These are phyloP conservation scores for Russula griseocarnosa DNA, from an alignment of 768 basidiomycete species.

Conservation along the genomic window DNA sequence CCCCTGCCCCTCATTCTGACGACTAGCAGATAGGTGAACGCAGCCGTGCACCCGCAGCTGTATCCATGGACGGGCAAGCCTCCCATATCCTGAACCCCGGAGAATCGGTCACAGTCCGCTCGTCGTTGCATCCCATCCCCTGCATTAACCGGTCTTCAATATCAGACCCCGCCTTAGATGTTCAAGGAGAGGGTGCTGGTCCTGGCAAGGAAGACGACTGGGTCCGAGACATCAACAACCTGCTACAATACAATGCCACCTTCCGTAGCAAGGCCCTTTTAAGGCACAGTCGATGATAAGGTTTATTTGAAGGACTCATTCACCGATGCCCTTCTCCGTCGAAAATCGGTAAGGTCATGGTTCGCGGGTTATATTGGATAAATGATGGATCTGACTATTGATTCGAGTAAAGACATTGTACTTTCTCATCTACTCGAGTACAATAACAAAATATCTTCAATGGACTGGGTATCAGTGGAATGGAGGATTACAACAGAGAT, in stretches of 20 bases:
- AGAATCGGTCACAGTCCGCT: constrained; percentile 79
- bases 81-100: constrained; percentile 79
- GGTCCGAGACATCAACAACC: constrained; percentile 95
- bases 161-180: constrained; percentile 44
- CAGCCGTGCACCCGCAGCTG: constrained; percentile 80
- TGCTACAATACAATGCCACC: constrained; percentile 91
- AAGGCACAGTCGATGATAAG: constrained; percentile 62
- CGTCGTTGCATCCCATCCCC: constrained; percentile 86
- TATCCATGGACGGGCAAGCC: constrained; percentile 90
- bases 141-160: constrained; percentile 88
- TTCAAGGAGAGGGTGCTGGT: constrained; percentile 58
- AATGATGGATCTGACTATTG: constrained; percentile 1
- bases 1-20: neutral
- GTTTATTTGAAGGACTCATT: neutral
- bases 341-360: neutral
- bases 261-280: constrained; percentile 87
- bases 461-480: neutral
- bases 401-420: neutral
- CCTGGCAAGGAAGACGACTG: constrained; percentile 88
- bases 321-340: neutral
- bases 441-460: neutral
- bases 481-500: neutral
- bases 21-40: constrained; percentile 69
- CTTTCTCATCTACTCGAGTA: neutral
- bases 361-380: neutral